Base-by-base conservation (phyloP, 2,329 filamentous ascomycete species). In the Trichoderma sp. region DNA sequence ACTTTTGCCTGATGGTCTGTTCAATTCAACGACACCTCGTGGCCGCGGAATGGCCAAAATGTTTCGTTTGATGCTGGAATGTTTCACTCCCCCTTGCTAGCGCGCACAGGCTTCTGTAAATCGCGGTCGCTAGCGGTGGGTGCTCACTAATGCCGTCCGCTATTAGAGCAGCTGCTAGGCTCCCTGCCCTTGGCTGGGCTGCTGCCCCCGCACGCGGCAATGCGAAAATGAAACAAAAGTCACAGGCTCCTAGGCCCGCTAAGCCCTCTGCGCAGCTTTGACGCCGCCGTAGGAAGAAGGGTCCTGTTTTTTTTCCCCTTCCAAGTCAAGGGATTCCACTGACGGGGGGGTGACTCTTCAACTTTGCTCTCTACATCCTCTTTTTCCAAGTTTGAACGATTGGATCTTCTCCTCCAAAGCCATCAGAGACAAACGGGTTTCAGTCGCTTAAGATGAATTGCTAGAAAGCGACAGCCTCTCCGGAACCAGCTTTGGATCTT, bases 321-420 rank as follows among this genome's bases (percentile, higher is more conserved):
- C 32, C 32, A 34, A 34, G 32, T 34, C 21, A n/a, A 26, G 24
- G 24, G 24, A 43, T 43, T 43, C 34, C 8, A 24, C 30, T 28
- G 34, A 21, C 43, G 14, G 11, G 28, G 59, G 30, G 28, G 28
- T 49, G 34, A 26, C 51, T n/a, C 43, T 39, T 39, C 32, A 64
- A 64, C 30, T 28, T 64, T 64, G 60, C 46, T 37, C 60, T 64
- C n/a, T 64, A 54, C 60, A 64, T 54, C 46, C 60, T 61, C 32
- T 24, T 54, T 13, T 18, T 18, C 18, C 28, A 61, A 32, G 30
- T 37, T 43, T 28, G 59, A 24, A 37, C 43, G 26, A 14, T 34
- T 61, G 59, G 59, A 10, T 3, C 18, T 49, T 21, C 39, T 49
- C 11, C 39, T 11, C 39, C 39, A 18, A 43, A 61, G 43, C 59